Evolutionary conservation across 805 yeast genomes (phyloP).

Genomic region (Nakazawaea pomicola): DNA sequence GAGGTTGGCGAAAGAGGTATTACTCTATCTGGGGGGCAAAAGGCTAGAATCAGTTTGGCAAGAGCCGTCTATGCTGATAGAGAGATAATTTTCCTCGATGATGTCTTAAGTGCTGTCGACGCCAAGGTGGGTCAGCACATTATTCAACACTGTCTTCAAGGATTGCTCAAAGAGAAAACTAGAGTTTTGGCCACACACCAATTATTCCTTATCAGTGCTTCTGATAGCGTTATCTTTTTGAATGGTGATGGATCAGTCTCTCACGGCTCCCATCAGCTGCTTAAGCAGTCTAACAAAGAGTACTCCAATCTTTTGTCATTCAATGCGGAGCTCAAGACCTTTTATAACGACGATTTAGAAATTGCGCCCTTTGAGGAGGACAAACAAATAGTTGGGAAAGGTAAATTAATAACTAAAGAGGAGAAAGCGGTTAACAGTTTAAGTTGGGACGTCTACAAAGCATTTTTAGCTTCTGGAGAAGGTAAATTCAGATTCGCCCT

Average conservation of each 20-base stretch:
- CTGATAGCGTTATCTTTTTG: conserved; percentile 64
- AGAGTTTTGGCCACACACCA: conserved; percentile 81
- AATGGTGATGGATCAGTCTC: conserved; percentile 57
- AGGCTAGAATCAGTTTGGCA: conserved; percentile 75
- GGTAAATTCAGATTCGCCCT: conserved; percentile 32
- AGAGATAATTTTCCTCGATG: conserved; percentile 69
- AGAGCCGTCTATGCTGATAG: conserved; percentile 70
- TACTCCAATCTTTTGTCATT: conserved; percentile 50
- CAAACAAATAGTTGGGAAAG: conserved; percentile 15
- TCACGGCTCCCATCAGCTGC: conserved; percentile 56
- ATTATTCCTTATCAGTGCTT: conserved; percentile 58
- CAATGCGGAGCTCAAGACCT: conserved; percentile 24
- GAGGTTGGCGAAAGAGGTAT: conserved; percentile 86
- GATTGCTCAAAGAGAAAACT: conserved; percentile 52
- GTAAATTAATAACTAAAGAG: conserved; percentile 37
- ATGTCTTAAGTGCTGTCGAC: conserved; percentile 80
- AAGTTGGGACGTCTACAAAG: conserved; percentile 36
- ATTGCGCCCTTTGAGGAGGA: too few relatives aligned
- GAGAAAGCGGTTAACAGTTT: conserved; percentile 48
- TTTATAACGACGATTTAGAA: not conserved
- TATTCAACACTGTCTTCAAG: conserved; percentile 61
- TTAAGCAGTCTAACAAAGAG: conserved; percentile 36
- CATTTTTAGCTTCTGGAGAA: conserved; percentile 43
- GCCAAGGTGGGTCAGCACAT: conserved; percentile 80
- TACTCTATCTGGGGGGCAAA: conserved; percentile 82